Evolutionary conservation across 1,284 basidiomycete species (phyloP), one percentile per base, ranked within the genome.

Genomic region (Entoloma clypeatum): DNA sequence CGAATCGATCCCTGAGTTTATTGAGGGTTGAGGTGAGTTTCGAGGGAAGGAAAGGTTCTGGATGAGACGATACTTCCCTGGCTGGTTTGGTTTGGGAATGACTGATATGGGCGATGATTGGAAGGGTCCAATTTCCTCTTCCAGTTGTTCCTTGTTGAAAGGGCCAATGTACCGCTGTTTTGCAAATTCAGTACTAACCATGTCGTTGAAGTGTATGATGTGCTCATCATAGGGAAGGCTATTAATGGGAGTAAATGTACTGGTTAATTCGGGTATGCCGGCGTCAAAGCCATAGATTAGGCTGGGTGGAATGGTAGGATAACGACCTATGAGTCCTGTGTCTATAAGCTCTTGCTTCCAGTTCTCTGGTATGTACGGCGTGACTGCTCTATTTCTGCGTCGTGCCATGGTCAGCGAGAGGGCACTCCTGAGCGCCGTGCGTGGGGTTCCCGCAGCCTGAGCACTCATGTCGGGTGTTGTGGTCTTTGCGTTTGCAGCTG

Each of bases 11-110:
- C 23, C 7, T 0, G 43, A 58, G 40, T 72, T 74, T 24, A 74
- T 60, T 0, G 67, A 71, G 0, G 34, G 22, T 1, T 43, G 41
- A 0, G 13, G 5, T 2, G 17, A n/a, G 13, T 7, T 1, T 2
- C 49, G 34, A 2, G 63, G 62, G 41, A 51, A 58, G 1, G 69
- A 75, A 8, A 68, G 58, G 34, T 74, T 66, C 9, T 74, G 68
- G 0, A 75, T 54, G 0, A 63, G 34, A 0, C 54, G 33, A 25
- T 55, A 64, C 29, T 62, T 62, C 0, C 53, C 56, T 0, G 53
- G 55, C 10, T 57, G 56, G 0, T 54, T 52, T 0, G 58, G 43
- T 38, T 72, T 69, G 0, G 61, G 61, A 0, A 65, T 49, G 1
- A 71, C 30, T 1, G 59, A 64, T 0, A 72, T 27, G 0, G 68